These are phyloP conservation scores for Cercophora scortea DNA, from an alignment of 495 filamentous ascomycete species.

Conservation along the genomic window DNA sequence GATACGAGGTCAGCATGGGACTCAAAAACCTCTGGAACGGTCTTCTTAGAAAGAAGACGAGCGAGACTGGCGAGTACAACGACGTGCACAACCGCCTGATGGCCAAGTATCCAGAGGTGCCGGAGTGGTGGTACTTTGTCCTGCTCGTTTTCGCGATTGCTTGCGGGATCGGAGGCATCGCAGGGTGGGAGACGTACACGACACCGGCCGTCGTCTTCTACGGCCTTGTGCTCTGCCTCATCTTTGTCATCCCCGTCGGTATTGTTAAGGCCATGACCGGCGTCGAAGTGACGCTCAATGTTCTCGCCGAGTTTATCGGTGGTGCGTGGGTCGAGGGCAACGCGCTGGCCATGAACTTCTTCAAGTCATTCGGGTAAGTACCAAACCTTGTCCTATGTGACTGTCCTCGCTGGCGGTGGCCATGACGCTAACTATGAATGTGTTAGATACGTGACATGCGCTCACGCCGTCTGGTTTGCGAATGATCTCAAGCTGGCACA, in stretches of 20 bases:
- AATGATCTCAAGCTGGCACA: slow-evolving; percentile 35
- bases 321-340: slow-evolving; percentile 26
- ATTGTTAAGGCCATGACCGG: slow-evolving; percentile 34
- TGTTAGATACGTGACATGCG: slow-evolving; percentile 25
- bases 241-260: slow-evolving; percentile 31
- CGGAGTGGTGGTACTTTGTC: slow-evolving; percentile 31
- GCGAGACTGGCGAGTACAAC: slow-evolving; percentile 10
- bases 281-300: slow-evolving; percentile 27
- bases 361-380: slow-evolving; percentile 29
- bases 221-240: slow-evolving; percentile 25
- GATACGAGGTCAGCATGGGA: slow-evolving; percentile 26
- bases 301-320: slow-evolving; percentile 35
- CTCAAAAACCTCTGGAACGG: slow-evolving; percentile 22
- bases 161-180: slow-evolving; percentile 24
- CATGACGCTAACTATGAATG: background rate
- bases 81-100: slow-evolving; percentile 34
- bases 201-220: slow-evolving; percentile 29
- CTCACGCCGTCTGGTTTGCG: slow-evolving; percentile 24
- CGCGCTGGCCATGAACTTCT: slow-evolving; percentile 33
- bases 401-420: too few species aligned
- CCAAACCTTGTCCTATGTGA: background rate
- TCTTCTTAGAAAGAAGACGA: slow-evolving; percentile 16
- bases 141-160: slow-evolving; percentile 21
- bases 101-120: slow-evolving; percentile 26
- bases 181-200: slow-evolving; percentile 28